Evolutionary conservation across 169 alveolate species (phyloP).

Genomic region (Plasmodium ovale): DNA sequence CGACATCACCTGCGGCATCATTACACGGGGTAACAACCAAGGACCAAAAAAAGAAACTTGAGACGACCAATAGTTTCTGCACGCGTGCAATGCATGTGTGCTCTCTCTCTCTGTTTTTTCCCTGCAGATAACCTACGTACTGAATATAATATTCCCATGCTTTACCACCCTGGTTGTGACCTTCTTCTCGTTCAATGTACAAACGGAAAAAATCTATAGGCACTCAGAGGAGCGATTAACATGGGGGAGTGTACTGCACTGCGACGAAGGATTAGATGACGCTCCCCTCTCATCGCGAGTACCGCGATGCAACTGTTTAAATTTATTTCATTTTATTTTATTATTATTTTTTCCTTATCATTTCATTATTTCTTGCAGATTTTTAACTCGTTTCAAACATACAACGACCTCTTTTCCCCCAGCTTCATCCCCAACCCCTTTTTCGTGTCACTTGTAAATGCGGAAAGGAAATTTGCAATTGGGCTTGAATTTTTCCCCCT

Average conservation of each 20-base stretch:
- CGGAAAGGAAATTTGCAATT: not conserved
- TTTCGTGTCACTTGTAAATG: slow-evolving; percentile 51
- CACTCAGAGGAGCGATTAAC: too few species aligned
- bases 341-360: not conserved
- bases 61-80: not conserved
- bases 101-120: not conserved
- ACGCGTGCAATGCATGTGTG: not conserved
- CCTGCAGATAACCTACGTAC: slow-evolving; percentile 44
- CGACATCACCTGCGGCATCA: slow-evolving; percentile 73
- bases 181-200: slow-evolving; percentile 51
- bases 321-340: not conserved
- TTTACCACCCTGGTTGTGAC: slow-evolving; percentile 42
- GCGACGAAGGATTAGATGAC: too few species aligned
- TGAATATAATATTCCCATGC: slow-evolving; percentile 61
- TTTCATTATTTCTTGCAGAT: slow-evolving; percentile 36
- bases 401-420: slow-evolving; percentile 28
- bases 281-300: too few species aligned
- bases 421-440: slow-evolving; percentile 53
- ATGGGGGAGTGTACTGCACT: too few species aligned
- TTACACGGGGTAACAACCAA: slow-evolving; percentile 50
- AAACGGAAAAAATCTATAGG: not conserved
- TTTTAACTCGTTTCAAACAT: slow-evolving; percentile 46
- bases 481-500: not conserved
- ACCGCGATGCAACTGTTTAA: not conserved
- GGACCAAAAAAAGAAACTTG: not conserved